These are phyloP conservation scores for Lagenaria siceraria DNA, from an alignment of 306 rosid species.

Conservation along the genomic window DNA sequence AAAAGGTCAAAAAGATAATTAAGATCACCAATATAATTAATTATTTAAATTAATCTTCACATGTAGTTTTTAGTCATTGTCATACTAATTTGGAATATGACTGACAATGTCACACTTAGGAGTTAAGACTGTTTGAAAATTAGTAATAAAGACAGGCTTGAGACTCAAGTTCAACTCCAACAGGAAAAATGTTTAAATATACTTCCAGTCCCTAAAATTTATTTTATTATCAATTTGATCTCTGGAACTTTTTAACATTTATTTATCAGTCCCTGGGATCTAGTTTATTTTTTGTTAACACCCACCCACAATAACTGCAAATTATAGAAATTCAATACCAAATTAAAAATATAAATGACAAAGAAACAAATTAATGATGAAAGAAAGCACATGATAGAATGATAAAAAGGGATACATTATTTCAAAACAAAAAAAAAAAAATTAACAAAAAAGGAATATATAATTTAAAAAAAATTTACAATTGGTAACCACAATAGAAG, in stretches of 20 bases:
- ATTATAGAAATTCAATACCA: too few species aligned
- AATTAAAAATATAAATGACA: too few species aligned
- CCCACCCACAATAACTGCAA: too few species aligned
- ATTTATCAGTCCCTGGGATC: not conserved
- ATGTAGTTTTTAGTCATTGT: constrained; percentile 3
- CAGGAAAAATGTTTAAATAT: not conserved
- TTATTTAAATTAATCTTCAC: not conserved
- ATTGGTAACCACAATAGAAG: not conserved
- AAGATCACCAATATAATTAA: not conserved
- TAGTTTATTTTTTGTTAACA: not conserved
- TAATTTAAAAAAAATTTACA: not conserved
- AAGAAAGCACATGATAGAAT: not conserved
- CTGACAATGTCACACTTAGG: not conserved
- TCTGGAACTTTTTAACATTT: not conserved
- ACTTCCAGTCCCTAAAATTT: not conserved
- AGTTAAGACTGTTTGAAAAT: not conserved
- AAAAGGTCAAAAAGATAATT: not conserved
- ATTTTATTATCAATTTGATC: not conserved
- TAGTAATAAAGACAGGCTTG: not conserved
- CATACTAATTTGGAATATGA: not conserved
- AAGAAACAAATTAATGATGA: not conserved
- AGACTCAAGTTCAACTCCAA: not conserved
- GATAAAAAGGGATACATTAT: too few species aligned
- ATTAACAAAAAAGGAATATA: not conserved
- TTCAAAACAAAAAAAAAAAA: too few species aligned